Percentiles rank a stretch among this genome's conserved stretches.
phyloP scores from a whole-genome alignment of 768 basidiomycete genomes.

The Suillus bovinus region DNA sequence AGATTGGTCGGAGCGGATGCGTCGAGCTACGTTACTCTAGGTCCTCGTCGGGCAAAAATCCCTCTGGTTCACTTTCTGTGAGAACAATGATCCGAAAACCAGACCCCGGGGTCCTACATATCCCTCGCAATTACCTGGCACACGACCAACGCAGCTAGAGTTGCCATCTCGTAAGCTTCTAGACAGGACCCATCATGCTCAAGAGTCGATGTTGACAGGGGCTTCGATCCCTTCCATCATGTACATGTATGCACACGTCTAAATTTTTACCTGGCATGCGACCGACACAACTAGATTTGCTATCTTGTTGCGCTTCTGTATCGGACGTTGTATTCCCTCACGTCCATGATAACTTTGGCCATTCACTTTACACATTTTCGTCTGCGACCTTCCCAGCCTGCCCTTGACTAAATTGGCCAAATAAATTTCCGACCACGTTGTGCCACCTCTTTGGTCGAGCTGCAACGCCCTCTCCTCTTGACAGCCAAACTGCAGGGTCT shows the following conservation, averaged over 20 bases:
- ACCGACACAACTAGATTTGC: background rate
- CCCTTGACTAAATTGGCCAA: background rate
- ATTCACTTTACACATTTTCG: background rate
- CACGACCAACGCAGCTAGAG: background rate
- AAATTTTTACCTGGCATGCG: background rate
- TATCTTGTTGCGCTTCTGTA: background rate
- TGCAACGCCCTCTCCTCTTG: background rate
- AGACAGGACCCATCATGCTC: background rate
- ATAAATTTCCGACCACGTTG: background rate
- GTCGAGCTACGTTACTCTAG: background rate
- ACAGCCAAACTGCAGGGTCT: background rate
- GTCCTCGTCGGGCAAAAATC: background rate
- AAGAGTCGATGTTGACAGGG: background rate
- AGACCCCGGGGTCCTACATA: background rate
- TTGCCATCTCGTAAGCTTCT: background rate
- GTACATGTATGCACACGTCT: background rate
- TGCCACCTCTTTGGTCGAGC: background rate
- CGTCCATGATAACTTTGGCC: background rate
- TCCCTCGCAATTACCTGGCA: no score
- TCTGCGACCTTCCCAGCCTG: background rate
- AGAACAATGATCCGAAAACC: background rate
- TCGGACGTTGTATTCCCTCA: background rate
- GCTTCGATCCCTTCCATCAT: background rate
- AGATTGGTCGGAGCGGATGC: background rate
- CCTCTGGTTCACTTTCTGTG: background rate